Evolutionary conservation across 192 early-diverging fungal species (phyloP), one percentile per base, ranked within the genome.

Genomic region (Phycomyces blakesleeanus): DNA sequence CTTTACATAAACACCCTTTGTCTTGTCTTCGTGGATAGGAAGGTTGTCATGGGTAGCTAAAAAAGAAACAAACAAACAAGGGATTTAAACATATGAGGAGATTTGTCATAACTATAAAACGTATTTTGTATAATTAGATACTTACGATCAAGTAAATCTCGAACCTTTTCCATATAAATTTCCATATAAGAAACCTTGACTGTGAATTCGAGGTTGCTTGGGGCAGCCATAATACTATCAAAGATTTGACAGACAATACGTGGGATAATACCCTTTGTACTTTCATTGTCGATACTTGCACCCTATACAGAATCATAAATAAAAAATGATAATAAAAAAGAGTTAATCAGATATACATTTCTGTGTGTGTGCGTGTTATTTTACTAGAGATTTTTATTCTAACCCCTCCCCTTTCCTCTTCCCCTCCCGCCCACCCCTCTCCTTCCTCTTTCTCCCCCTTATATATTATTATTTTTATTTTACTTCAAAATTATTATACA

Each of bases 131-230:
- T 51, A 34, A 53, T 39, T 16, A 27, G 7, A 52, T 26, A 65
- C 84, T 75, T 75, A 91, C 85, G 90, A 74, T 94, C 91, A 40
- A 99, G 81, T 69, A 99, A 73, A 84, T 99, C 98, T 61, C 95
- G 84, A 63, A 99, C 93, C 72, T 90, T 92, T 68, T 99, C 98
- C 96, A 98, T 99, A 81, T 99, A 99, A 67, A 99, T 97, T 85
- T 99, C 98, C 95, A 99, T 98, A 78, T 90, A 99, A n/a, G 94
- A 97, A 3, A 95, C 91, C 68, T 95, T 93, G 65, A 99, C 96
- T 18, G 96, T 98, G 77, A 97, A 99, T 78, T 98, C 96, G 66
- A 98, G 82, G 41, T 90, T 94, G 5, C 89, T 79, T 51, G 98
- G 96, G 11, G 95, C 90, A 20, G 85, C 88, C 77, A 91, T 77